A percentile compares a stretch with the other conserved stretches of the same genome.
These are phyloP conservation scores for Populus trichocarpa DNA, from an alignment of 441 rosid genomes.

Conservation along the genomic window DNA sequence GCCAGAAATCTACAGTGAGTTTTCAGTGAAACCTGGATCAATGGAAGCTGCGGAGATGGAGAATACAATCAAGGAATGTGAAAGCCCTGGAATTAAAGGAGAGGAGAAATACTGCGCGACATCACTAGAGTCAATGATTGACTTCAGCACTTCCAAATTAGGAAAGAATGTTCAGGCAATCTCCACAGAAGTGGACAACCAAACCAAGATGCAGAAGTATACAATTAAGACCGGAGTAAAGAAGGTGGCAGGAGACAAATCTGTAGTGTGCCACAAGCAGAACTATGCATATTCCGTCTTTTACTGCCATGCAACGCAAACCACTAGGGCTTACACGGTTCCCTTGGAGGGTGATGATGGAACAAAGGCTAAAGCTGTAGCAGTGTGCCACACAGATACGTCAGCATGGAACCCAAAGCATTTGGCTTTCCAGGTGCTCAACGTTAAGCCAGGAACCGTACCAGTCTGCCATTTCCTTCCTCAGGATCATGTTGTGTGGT, in stretches of 20 bases:
- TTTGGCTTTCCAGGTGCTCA: slow-evolving; percentile 79
- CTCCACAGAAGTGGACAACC: slow-evolving; percentile 53
- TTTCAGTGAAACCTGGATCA: slow-evolving; percentile 49
- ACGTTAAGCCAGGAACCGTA: slow-evolving; percentile 73
- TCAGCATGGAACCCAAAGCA: slow-evolving; percentile 91
- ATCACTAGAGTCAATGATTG: slow-evolving; percentile 77
- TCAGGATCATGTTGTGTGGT: slow-evolving; percentile 74
- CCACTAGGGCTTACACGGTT: slow-evolving; percentile 48
- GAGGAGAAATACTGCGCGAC: slow-evolving; percentile 78
- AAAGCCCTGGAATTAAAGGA: slow-evolving; percentile 47
- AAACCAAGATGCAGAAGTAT: slow-evolving; percentile 34
- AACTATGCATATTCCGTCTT: slow-evolving; percentile 67
- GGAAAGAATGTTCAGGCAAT: slow-evolving; percentile 49
- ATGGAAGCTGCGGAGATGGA: slow-evolving; percentile 54
- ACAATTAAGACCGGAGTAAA: slow-evolving; percentile 32
- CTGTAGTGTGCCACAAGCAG: slow-evolving; percentile 83
- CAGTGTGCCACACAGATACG: slow-evolving; percentile 83
- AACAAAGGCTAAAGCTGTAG: slow-evolving; percentile 56
- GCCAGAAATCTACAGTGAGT: slow-evolving; percentile 39
- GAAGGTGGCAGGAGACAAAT: slow-evolving; percentile 34
- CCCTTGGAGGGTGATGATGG: slow-evolving; percentile 59
- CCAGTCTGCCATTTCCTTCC: slow-evolving; percentile 92
- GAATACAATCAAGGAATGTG: slow-evolving; percentile 66
- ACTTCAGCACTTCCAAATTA: slow-evolving; percentile 50
- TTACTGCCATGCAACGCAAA: slow-evolving; percentile 65